Conservation (phyloP, 306 rosid species). For the Vicia villosa region DNA sequence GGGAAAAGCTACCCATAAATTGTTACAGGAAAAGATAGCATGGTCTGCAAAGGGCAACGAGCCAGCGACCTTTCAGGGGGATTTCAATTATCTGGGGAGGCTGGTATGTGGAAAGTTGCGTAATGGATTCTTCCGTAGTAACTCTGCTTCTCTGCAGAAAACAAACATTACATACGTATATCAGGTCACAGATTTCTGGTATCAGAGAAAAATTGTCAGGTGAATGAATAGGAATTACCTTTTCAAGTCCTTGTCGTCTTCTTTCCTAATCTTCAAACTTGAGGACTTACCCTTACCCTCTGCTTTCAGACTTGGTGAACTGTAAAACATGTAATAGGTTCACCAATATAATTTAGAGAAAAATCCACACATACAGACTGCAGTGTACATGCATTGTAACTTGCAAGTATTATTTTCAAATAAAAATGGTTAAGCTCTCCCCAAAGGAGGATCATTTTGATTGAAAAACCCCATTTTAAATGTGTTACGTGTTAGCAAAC, state of each 20-base stretch:
- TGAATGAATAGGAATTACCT: conserved; percentile 45
- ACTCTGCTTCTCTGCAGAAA: conserved; percentile 70
- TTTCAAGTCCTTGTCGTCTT: conserved; percentile 56
- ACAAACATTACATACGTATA: background rate
- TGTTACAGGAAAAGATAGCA: conserved; percentile 3
- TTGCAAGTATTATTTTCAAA: background rate
- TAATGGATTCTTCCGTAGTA: conserved; percentile 79
- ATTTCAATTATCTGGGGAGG: conserved; percentile 64
- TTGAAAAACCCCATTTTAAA: conserved; percentile 4
- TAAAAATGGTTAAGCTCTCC: background rate
- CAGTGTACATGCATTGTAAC: background rate
- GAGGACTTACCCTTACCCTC: conserved; percentile 45
- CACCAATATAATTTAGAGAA: conserved; percentile 14
- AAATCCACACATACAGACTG: conserved; percentile 11
- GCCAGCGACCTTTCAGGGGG: background rate
- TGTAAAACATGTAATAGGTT: conserved; percentile 31
- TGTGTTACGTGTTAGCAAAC: background rate
- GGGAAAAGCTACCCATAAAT: conserved; percentile 35
- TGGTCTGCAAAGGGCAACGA: background rate
- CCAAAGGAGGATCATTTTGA: background rate
- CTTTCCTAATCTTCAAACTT: conserved; percentile 55
- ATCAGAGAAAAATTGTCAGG: background rate
- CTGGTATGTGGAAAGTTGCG: conserved; percentile 76
- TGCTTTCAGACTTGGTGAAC: conserved; percentile 41
- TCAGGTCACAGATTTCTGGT: conserved; percentile 1